Base-by-base conservation (phyloP, 1,139 yeast genomes). In the Suhomyces chickasaworum region DNA sequence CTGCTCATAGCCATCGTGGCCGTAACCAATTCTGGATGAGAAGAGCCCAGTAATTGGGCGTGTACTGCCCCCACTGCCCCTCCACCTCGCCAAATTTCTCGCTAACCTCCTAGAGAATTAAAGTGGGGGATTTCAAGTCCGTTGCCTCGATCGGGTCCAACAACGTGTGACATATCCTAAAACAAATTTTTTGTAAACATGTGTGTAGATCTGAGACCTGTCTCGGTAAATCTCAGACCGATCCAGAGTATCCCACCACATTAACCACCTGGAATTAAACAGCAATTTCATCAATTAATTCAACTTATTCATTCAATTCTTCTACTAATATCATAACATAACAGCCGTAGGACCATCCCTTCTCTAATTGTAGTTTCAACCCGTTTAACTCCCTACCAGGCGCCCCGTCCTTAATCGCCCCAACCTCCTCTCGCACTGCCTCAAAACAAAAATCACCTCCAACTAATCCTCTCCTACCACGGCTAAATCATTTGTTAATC, bases 341-440 rank as follows among this genome's bases (percentile, higher is more conserved):
- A n/a, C n/a, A n/a, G n/a, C n/a, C n/a, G n/a, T n/a, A n/a, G n/a
- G n/a, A n/a, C n/a, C n/a, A n/a, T n/a, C n/a, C 22, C 22, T 13
- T n/a, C 35, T 17, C 17, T 16, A 5, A 9, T 21, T 17, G 13
- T 17, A 17, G 8, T 31, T 15, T 15, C 23, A 17, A 7, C 15
- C 15, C 9, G 8, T 17, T n/a, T n/a, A 13, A 13, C 37, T 13
- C 27, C 37, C 29, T 15, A 10, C 37, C 29, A 25, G 29, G 32
- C 37, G 10, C 27, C 18, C 17, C 29, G 16, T 23, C 37, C 29
- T 23, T 8, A 9, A 29, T 25, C 39, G 32, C 32, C 39, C 39
- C 20, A 37, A 12, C 29, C 41, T 29, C 35, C 41, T 20, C 32
- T 16, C 41, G 41, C 41, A 39, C 41, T 17, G 41, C 41, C 41